Evolutionary conservation across 2,329 filamentous ascomycete genomes (phyloP).

Genomic region (Fusarium falciforme): DNA sequence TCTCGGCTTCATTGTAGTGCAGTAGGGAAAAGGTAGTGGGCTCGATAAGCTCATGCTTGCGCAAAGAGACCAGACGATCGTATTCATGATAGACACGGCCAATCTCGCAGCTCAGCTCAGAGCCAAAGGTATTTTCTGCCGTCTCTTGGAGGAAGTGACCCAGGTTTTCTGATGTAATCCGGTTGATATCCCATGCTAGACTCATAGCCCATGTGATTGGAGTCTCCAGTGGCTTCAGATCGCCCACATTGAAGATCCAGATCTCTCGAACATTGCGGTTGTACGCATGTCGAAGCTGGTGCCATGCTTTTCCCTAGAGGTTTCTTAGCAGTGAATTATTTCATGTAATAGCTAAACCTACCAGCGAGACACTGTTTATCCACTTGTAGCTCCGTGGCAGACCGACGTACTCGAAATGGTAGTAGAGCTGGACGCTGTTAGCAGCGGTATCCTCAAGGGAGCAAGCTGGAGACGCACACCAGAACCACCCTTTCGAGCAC

Average conservation of each 20-base stretch:
- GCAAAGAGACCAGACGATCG: constrained; percentile 56
- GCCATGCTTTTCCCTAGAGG: constrained; percentile 49
- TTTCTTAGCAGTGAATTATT: background rate
- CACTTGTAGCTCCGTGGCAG: constrained; percentile 69
- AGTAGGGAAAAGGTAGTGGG: constrained; percentile 65
- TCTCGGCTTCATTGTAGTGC: constrained; percentile 69
- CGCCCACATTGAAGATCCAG: constrained; percentile 73
- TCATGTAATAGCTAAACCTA: constrained; percentile 29
- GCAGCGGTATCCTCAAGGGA: constrained; percentile 12
- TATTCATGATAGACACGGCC: constrained; percentile 63
- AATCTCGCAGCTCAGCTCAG: constrained; percentile 55
- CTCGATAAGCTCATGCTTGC: constrained; percentile 70
- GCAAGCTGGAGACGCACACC: constrained; percentile 54
- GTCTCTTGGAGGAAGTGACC: constrained; percentile 58
- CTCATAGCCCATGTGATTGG: constrained; percentile 67
- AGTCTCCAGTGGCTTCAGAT: constrained; percentile 69
- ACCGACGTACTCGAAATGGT: constrained; percentile 73
- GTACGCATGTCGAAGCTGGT: constrained; percentile 69
- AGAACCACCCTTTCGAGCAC: constrained; percentile 63
- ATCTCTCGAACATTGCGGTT: constrained; percentile 60
- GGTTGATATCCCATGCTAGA: constrained; percentile 66
- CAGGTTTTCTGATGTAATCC: constrained; percentile 53
- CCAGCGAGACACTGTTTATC: constrained; percentile 71
- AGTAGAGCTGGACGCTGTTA: constrained; percentile 52
- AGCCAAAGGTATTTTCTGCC: constrained; percentile 62